Evolutionary conservation across 306 rosid species (phyloP).

Genomic region (Carpinus fangiana): DNA sequence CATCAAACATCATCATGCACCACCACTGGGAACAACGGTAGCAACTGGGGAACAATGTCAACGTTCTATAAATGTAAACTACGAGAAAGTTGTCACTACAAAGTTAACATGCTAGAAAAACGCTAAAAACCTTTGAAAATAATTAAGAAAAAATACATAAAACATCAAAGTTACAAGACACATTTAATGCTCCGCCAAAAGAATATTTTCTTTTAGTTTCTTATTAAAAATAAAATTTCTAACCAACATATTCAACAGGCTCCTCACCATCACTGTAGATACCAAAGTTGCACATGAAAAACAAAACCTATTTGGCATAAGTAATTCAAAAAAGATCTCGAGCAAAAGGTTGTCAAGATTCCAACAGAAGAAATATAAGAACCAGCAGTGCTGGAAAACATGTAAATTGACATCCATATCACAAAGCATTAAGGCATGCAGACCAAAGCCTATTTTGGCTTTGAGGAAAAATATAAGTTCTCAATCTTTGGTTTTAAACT

Average conservation of each 20-base stretch:
- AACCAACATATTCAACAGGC: not conserved
- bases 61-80: not conserved
- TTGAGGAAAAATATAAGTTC: not conserved
- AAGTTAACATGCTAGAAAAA: not conserved
- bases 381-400: not conserved
- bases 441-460: not conserved
- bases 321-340: not conserved
- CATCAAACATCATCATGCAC: not conserved
- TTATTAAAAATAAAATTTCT: not conserved
- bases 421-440: not conserved
- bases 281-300: not conserved
- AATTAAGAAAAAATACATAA: not conserved
- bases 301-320: not conserved
- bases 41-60: not conserved
- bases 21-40: not conserved
- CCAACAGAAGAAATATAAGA: not conserved
- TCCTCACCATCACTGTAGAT: not conserved
- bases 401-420: not conserved
- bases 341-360: not conserved
- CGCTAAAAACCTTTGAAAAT: not conserved
- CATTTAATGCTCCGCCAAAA: too few species aligned
- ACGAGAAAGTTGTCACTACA: not conserved
- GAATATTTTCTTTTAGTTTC: not conserved
- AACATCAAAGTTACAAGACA: too few species aligned
- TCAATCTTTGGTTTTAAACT: not conserved